A percentile compares a stretch with the other conserved stretches of the same genome.
Conservation (phyloP, 768 basidiomycete genomes). For the Paxillus ammoniavirescens region DNA sequence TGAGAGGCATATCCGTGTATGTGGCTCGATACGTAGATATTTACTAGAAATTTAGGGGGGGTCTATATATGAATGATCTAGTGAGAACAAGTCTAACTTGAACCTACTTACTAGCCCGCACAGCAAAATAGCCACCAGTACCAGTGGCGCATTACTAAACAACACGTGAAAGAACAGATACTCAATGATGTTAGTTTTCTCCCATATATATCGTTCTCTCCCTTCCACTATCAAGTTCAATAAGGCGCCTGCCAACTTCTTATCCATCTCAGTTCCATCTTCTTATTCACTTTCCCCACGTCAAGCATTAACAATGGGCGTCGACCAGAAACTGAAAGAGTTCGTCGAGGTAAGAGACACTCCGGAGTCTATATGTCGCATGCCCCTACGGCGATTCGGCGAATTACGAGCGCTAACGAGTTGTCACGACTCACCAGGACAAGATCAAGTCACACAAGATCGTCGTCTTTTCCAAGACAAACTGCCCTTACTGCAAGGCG, state of each 20-base stretch:
- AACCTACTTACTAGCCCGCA: no score
- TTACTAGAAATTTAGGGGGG: no score
- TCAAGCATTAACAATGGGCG: constrained; percentile 22
- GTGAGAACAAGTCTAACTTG: no score
- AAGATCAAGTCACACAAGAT: constrained; percentile 51
- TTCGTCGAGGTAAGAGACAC: constrained; percentile 39
- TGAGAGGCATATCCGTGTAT: no score
- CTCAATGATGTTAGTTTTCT: neutral
- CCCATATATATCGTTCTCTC: constrained; percentile 25
- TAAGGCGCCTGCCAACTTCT: neutral
- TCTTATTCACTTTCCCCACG: constrained; percentile 23
- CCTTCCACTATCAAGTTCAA: neutral
- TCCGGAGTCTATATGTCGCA: constrained; percentile 31
- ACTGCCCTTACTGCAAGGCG: constrained; percentile 50
- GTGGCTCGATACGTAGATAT: no score
- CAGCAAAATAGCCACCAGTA: no score
- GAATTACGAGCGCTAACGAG: constrained; percentile 22
- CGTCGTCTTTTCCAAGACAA: constrained; percentile 59
- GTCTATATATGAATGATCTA: no score
- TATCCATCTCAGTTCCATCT: constrained; percentile 22
- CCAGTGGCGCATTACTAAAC: no score
- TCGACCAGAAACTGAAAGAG: constrained; percentile 18
- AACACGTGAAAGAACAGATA: no score
- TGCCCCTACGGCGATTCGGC: constrained; percentile 13
- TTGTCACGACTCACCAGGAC: constrained; percentile 40